Percentiles rank a stretch among this genome's conserved stretches.
Conservation (phyloP, 2,329 filamentous ascomycete species). For the Beauveria pseudobassiana region DNA sequence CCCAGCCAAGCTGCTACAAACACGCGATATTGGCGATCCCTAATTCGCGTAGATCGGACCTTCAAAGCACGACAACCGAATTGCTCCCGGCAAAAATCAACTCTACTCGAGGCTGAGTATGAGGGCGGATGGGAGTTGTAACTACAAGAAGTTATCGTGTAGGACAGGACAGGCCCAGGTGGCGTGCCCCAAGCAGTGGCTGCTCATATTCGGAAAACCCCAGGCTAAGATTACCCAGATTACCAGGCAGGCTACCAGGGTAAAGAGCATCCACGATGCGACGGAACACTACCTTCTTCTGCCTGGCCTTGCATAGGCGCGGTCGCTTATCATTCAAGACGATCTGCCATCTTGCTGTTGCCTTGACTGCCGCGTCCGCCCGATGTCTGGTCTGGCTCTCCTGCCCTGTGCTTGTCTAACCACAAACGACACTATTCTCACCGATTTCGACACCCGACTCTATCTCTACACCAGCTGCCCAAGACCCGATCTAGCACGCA, state of each 20-base stretch:
- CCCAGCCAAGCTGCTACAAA: neutral
- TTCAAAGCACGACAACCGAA: neutral
- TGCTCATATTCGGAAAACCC: too few relatives aligned
- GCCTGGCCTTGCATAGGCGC: neutral
- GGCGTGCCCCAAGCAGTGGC: too few relatives aligned
- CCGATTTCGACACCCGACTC: conserved; percentile 5
- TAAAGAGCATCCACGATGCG: neutral
- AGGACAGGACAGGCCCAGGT: too few relatives aligned
- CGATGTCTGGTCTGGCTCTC: neutral
- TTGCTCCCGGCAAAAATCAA: too few relatives aligned
- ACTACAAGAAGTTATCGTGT: too few relatives aligned
- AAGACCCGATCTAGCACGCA: neutral
- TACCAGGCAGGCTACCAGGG: too few relatives aligned
- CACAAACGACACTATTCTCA: neutral
- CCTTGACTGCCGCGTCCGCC: neutral
- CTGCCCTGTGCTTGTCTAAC: neutral
- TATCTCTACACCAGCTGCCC: neutral
- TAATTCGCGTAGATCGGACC: neutral
- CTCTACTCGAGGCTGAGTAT: too few relatives aligned
- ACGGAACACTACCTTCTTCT: neutral
- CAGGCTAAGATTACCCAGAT: too few relatives aligned
- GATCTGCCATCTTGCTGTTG: neutral
- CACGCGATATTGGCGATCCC: neutral
- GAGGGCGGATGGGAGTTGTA: too few relatives aligned
- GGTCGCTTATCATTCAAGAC: neutral